Evolutionary conservation across 371 early-diverging fungal species (phyloP), one percentile per base, ranked within the genome.

Genomic region (Lichtheimia hyalospora): DNA sequence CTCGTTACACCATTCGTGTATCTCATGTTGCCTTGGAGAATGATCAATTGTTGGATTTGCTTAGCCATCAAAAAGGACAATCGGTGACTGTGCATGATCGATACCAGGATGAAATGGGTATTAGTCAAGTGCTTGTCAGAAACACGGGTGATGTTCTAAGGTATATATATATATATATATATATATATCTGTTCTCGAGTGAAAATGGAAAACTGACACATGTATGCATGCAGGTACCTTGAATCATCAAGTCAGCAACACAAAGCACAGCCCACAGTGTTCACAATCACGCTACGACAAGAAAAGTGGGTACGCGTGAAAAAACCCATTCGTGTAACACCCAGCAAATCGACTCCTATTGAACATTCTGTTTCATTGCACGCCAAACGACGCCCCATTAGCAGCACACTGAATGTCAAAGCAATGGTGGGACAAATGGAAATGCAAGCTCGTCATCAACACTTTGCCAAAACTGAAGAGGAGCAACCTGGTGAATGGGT

Each of bases 1-100:
- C 52, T 27, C 58, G 63, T 8, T 77, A 75, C 56, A 67, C 71
- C 27, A 69, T 83, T 7, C 68, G 60, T 28, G 71, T 79, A 12
- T 77, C 85, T 53, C 93, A 87, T 71, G 65, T 93, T 12, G 97
- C 96, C 68, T 77, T 98, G 21, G 95, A 98, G 75, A 96, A 97
- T 67, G 98, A 99, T 69, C 89, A 91, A 43, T 73, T 94, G 25
- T 82, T 85, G 23, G 93, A 94, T 75, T 77, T 94, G 28, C 72
- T 92, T 40, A 62, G 63, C 50, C 58, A 61, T 27, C 73, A 77
- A 20, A 94, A 95, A 71, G 80, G 83, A 16, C 67, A 71, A 8
- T 89, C 91, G 13, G 15, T 15, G 5, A 21, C 21, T 24, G n/a
- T 39, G 39, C 20, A 39, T 8, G 20, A 28, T 18, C 14, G 12